Conservation (phyloP, 2,329 filamentous ascomycete species). For the Hypoxylon sp. region DNA sequence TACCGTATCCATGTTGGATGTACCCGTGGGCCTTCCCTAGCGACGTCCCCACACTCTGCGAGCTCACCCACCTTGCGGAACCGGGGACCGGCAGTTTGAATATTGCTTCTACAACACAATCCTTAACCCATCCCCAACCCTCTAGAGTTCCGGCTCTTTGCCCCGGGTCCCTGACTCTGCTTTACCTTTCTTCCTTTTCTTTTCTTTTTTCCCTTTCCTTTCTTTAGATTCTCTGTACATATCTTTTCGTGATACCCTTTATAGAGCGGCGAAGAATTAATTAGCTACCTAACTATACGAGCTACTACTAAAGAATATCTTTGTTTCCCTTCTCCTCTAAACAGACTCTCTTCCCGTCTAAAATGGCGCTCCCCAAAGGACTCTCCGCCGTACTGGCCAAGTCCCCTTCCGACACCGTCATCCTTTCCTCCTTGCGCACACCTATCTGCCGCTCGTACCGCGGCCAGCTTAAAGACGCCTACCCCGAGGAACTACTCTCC, state of each 20-base stretch:
- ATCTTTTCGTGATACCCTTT: constrained; percentile 12
- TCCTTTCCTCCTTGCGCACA: constrained; percentile 91
- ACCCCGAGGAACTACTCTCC: constrained; percentile 89
- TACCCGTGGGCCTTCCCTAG: too few species aligned
- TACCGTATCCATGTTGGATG: too few species aligned
- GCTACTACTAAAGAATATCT: background rate
- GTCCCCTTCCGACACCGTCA: constrained; percentile 84
- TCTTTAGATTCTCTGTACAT: constrained; percentile 9
- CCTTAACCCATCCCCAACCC: background rate
- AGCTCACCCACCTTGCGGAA: constrained; percentile 39
- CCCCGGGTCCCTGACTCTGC: background rate
- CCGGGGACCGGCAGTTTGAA: constrained; percentile 47
- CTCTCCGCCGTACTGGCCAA: constrained; percentile 84
- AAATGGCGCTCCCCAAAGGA: constrained; percentile 73
- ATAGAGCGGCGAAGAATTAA: background rate
- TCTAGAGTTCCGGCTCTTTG: constrained; percentile 1
- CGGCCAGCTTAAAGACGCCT: constrained; percentile 87
- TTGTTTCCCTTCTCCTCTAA: background rate
- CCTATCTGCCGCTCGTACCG: constrained; percentile 87
- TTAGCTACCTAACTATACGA: background rate
- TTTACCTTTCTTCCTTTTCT: constrained; percentile 3
- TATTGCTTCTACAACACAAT: constrained; percentile 24
- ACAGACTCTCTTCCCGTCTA: constrained; percentile 38
- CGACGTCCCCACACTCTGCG: too few species aligned
- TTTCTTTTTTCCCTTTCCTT: background rate